Conservation (phyloP, 164 flowering plant genomes). For the Umbilicus rupestris region DNA sequence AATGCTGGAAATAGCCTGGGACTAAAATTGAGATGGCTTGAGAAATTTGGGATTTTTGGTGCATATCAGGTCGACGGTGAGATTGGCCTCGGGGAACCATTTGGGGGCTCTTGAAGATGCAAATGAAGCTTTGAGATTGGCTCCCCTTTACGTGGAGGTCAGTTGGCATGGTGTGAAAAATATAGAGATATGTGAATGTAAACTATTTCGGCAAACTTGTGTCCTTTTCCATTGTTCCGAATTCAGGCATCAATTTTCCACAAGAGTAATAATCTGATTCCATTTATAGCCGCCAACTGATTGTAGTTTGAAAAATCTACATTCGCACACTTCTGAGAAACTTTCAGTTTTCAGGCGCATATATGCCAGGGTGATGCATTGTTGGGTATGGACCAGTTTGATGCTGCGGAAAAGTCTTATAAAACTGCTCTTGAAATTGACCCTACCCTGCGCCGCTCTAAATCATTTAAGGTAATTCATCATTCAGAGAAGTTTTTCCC, state of each 20-base stretch:
- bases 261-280: too few relatives aligned
- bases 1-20: neutral
- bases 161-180: conserved; percentile 10
- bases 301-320: neutral
- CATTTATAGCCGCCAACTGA: too few relatives aligned
- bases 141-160: conserved; percentile 62
- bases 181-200: neutral
- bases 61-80: conserved; percentile 48
- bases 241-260: too few relatives aligned
- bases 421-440: conserved; percentile 49
- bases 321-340: neutral
- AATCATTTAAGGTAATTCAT: conserved; percentile 65
- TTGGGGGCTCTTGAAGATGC: conserved; percentile 78
- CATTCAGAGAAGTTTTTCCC: neutral
- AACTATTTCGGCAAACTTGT: neutral
- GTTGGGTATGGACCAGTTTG: conserved; percentile 52
- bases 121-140: conserved; percentile 39
- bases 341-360: conserved; percentile 44
- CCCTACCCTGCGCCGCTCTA: conserved; percentile 77
- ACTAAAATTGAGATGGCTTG: neutral
- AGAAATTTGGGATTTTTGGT: neutral
- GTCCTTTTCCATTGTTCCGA: neutral
- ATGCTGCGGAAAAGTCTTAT: conserved; percentile 68
- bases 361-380: conserved; percentile 76
- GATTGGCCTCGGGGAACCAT: conserved; percentile 42